Percentiles rank a stretch among this genome's conserved stretches.
Evolutionary conservation across 768 basidiomycete genomes (phyloP).

Genomic region (Agaricus sinodeliciosus): DNA sequence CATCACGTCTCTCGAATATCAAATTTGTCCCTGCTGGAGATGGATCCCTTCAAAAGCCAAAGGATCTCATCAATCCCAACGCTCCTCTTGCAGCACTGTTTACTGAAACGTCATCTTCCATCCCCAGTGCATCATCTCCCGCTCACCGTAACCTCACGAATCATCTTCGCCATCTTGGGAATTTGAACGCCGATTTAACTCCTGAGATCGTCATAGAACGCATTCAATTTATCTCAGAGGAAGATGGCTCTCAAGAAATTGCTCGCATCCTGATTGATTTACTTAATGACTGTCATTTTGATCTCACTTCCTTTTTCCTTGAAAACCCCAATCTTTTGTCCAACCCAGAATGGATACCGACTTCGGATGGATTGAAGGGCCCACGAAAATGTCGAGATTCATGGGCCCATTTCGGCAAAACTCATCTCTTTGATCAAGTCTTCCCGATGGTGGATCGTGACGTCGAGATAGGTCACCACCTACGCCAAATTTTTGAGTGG

Average conservation of each 20-base stretch:
- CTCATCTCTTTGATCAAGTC: slow-evolving; percentile 33
- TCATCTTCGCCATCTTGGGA: slow-evolving; percentile 15
- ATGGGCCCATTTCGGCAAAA: slow-evolving; percentile 11
- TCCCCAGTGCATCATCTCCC: slow-evolving; percentile 1
- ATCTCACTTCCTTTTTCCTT: neutral
- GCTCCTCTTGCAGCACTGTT: slow-evolving; percentile 25
- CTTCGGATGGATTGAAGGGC: slow-evolving; percentile 23
- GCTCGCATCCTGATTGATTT: neutral
- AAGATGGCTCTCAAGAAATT: neutral
- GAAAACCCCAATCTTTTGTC: neutral
- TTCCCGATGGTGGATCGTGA: slow-evolving; percentile 23
- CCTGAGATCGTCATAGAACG: slow-evolving; percentile 26
- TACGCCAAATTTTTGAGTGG: slow-evolving; percentile 33
- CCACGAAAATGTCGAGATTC: slow-evolving; percentile 23
- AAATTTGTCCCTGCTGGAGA: slow-evolving; percentile 22
- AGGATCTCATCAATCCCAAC: slow-evolving; percentile 23
- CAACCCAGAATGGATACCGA: slow-evolving; percentile 31
- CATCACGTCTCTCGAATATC: slow-evolving; percentile 17
- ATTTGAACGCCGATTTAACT: slow-evolving; percentile 24
- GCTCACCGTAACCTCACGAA: slow-evolving; percentile 15
- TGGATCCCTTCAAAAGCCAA: slow-evolving; percentile 16
- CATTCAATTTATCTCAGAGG: slow-evolving; percentile 24
- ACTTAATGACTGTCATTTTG: neutral
- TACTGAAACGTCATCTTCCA: slow-evolving; percentile 11
- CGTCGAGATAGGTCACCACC: slow-evolving; percentile 19